Base-by-base conservation (phyloP, 371 early-diverging fungal genomes). In the Paraphysoderma sedebokerense region DNA sequence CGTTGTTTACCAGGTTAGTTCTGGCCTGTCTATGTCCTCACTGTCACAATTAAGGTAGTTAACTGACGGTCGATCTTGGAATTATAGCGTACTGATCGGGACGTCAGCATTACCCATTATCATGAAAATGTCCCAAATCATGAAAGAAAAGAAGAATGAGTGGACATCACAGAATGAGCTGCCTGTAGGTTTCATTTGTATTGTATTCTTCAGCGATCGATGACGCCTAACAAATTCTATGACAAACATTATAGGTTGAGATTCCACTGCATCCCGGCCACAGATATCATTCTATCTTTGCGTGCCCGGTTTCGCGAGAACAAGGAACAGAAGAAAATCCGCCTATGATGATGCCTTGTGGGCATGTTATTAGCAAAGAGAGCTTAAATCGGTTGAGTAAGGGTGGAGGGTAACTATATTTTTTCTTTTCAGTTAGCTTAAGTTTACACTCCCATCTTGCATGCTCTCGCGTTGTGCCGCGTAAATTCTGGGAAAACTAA, bases 331-430 rank as follows among this genome's bases (percentile, higher is more conserved):
- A 81, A n/a, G 74, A 73, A 5, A 98, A 98, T 53, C 96, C 96
- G 30, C 98, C 98, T 0, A 92, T 93, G 86, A 85, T 91, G 85
- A 76, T 98, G 82, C 71, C 76, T 3, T 98, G 98, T 63, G 95
- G 97, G 3, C 98, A 98, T 62, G 92, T 95, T 0, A 77, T 98
- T 29, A 86, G 87, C 63, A 76, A 82, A 57, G 96, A 91, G 52
- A 82, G 84, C 53, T 63, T 97, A 51, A 71, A 62, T 3, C 73
- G 85, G 44, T 70, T 98, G n/a, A 70, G 81, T 33, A 75, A 76
- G 61, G 78, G 74, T 11, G 60, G 58, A 31, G 39, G 65, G 58
- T 53, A 58, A 51, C 20, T 46, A 52, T 17, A 46, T 52, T 2
- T 55, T 60, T 36, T 46, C 50, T 2, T 38, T 52, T 3, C 53